phyloP scores from a whole-genome alignment of 148 eudicot genomes.

The Rhododendron henanense region DNA sequence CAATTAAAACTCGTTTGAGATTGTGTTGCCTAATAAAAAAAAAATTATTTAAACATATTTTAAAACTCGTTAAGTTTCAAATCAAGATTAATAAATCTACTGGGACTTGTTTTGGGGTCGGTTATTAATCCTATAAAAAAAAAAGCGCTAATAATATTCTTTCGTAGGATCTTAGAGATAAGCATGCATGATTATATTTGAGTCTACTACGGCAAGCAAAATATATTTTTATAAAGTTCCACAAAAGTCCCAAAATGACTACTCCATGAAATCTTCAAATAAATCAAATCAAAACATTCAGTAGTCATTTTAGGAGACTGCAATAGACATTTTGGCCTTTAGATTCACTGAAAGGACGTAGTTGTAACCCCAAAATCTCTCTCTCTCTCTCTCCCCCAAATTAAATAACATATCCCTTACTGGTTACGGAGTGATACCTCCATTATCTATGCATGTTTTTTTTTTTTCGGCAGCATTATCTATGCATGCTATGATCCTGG shows the following conservation, averaged over 20 bases:
- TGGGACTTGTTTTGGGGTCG: background rate
- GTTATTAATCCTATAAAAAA: too few relatives aligned
- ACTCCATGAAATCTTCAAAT: background rate
- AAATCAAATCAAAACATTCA: background rate
- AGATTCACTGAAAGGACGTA: conserved; percentile 16
- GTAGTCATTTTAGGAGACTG: background rate
- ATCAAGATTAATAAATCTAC: background rate
- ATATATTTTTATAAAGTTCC: background rate
- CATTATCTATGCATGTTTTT: background rate
- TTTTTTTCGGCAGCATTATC: background rate
- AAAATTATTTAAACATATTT: background rate
- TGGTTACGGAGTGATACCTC: background rate
- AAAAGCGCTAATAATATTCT: background rate
- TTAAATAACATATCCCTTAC: background rate
- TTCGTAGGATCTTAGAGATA: background rate
- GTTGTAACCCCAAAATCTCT: background rate
- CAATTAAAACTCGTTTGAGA: background rate
- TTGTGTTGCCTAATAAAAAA: background rate
- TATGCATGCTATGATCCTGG: background rate
- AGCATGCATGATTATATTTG: background rate
- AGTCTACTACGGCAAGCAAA: background rate
- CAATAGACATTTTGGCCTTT: conserved; percentile 17
- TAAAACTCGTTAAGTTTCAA: background rate
- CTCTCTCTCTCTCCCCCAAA: background rate
- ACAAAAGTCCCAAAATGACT: background rate